Conservation (phyloP, 2,329 filamentous ascomycete genomes). For the Sclerotinia subarctica region DNA sequence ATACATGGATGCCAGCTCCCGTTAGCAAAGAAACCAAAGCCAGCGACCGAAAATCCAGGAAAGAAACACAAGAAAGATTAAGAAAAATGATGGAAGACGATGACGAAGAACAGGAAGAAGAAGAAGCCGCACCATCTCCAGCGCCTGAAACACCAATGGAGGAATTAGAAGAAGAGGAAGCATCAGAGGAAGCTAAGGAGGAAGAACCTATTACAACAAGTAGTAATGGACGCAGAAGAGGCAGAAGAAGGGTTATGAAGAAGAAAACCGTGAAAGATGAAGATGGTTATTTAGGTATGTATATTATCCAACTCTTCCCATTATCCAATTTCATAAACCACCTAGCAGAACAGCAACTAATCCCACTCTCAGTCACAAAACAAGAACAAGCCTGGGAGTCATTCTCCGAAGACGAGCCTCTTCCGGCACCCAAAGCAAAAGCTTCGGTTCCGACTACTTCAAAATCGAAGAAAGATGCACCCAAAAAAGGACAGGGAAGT, state of each 20-base stretch:
- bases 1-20: conserved; percentile 40
- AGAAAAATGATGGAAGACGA: conserved; percentile 74
- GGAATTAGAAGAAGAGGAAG: conserved; percentile 39
- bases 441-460: conserved; percentile 40
- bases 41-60: conserved; percentile 45
- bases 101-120: conserved; percentile 50
- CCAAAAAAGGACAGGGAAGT: conserved; percentile 66
- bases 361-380: conserved; percentile 63
- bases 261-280: conserved; percentile 86
- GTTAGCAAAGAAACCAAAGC: conserved; percentile 35
- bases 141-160: conserved; percentile 30
- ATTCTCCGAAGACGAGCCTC: conserved; percentile 83
- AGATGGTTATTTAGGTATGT: conserved; percentile 85
- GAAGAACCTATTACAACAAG: conserved; percentile 48
- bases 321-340: not conserved
- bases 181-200: conserved; percentile 43
- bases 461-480: conserved; percentile 52
- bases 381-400: conserved; percentile 87
- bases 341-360: not conserved
- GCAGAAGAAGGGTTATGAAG: conserved; percentile 76
- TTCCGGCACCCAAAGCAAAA: conserved; percentile 51
- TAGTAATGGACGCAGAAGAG: conserved; percentile 66
- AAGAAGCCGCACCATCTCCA: conserved; percentile 42
- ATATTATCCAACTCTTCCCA: conserved; percentile 38
- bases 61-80: conserved; percentile 63